Base-by-base conservation (phyloP, 164 flowering plant genomes). In the Umbellularia californica region DNA sequence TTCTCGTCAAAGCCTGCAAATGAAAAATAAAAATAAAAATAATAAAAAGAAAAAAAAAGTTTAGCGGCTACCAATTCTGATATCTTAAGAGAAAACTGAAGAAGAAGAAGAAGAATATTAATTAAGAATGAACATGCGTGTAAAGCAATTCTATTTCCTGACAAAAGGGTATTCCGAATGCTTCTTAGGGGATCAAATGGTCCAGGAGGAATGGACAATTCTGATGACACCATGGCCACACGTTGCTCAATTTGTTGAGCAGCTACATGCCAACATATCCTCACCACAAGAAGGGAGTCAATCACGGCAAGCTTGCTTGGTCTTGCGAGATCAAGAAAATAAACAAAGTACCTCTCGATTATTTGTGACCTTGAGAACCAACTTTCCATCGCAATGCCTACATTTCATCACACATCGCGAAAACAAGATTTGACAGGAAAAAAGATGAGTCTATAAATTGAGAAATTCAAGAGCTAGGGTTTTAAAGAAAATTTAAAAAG, bases 301-400 rank as follows among this genome's bases (percentile, higher is more conserved):
- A 87, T 88, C 65, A 92, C 97, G 50, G 85, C 94, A 30, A 88
- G 86, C 25, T 25, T 25, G 25, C 25, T 25, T 25, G 25, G 25
- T 25, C 25, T 25, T 25, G 25, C 25, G 25, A 87, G 78, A 76
- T 79, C 86, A 75, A 87, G 85, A 79, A 94, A 88, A 79, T 95
- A 92, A 27, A 27, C 23, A 24, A 0, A 23, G 15, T 83, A 92
- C 99, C 99, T 25, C 90, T 72, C 81, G 78, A 75, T 95, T 89
- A 80, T 95, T 98, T 11, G 98, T 95, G 75, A 95, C 98, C 80
- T 95, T 95, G 70, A 93, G 91, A 65, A 95, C 96, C 89, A 95
- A 84, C 81, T 92, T 95, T 15, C 97, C 99, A 52, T 95, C 99
- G 70, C 92, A 92, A 60, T 93, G 91, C 70, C 97, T 73, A 75